phyloP scores from a whole-genome alignment of 2,329 filamentous ascomycete genomes.

The Biscogniauxia marginata region DNA sequence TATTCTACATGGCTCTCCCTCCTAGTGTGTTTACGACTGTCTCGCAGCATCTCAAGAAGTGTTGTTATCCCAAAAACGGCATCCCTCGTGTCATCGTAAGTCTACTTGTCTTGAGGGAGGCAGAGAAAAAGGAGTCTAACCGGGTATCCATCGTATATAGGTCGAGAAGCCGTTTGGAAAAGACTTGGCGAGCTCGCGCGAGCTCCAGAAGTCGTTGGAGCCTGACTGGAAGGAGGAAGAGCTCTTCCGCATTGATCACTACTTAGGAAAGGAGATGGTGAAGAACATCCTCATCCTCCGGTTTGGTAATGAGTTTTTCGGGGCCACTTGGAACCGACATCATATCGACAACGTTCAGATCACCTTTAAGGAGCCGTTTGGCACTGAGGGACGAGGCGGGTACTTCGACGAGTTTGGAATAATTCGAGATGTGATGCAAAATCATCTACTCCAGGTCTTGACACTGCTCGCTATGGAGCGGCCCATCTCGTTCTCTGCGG shows the following conservation, averaged over 20 bases:
- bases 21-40: slow-evolving; percentile 98
- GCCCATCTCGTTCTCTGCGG: slow-evolving; percentile 94
- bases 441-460: slow-evolving; percentile 94
- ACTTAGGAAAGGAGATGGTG: slow-evolving; percentile 99
- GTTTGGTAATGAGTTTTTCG: slow-evolving; percentile 98
- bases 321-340: slow-evolving; percentile 97
- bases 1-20: slow-evolving; percentile 99
- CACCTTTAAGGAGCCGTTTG: slow-evolving; percentile 98
- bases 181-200: slow-evolving; percentile 88
- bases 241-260: slow-evolving; percentile 98
- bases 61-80: slow-evolving; percentile 89
- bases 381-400: slow-evolving; percentile 93
- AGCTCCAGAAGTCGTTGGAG: slow-evolving; percentile 90
- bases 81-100: slow-evolving; percentile 91
- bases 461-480: slow-evolving; percentile 97
- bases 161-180: slow-evolving; percentile 99
- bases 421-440: slow-evolving; percentile 99
- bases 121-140: slow-evolving; percentile 6
- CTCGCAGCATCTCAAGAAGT: slow-evolving; percentile 94
- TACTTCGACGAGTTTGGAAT: slow-evolving; percentile 99
- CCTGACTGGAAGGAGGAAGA: slow-evolving; percentile 99
- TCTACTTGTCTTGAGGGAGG: slow-evolving; percentile 13
- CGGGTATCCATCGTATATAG: slow-evolving; percentile 42
- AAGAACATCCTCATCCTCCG: slow-evolving; percentile 98
- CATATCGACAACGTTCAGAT: slow-evolving; percentile 99